These are phyloP conservation scores for Cichorium intybus DNA, from an alignment of 140 eudicot genomes.

Conservation along the genomic window DNA sequence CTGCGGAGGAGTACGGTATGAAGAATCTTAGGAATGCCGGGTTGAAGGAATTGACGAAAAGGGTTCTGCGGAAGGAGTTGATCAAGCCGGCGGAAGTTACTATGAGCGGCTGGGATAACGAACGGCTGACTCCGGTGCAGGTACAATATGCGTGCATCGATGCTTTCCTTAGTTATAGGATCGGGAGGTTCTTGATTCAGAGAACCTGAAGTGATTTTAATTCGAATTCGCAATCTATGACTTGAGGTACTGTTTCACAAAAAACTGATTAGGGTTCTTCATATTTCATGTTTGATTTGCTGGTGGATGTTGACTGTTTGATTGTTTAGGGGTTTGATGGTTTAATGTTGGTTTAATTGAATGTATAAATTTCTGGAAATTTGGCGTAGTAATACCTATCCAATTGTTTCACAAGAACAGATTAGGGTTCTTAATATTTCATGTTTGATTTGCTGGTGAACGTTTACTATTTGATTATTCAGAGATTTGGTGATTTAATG, in stretches of 20 bases:
- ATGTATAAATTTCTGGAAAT: too few species aligned
- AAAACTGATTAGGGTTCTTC: neutral
- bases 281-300: neutral
- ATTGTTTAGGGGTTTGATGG: neutral
- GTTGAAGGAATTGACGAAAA: neutral
- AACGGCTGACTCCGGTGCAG: neutral
- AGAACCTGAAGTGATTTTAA: neutral
- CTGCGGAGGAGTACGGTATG: neutral
- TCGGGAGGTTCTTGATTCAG: neutral
- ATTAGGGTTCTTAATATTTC: neutral
- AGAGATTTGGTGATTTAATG: neutral
- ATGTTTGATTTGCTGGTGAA: slow-evolving; percentile 7
- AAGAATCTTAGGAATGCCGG: neutral
- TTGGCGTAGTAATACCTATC: too few species aligned
- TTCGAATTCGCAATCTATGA: neutral
- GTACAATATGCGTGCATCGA: neutral
- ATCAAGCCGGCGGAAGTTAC: neutral
- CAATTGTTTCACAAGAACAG: neutral
- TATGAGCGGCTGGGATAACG: neutral
- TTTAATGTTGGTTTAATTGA: too few species aligned
- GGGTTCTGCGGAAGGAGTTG: neutral
- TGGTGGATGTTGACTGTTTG: neutral
- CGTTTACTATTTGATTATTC: neutral
- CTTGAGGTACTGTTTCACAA: neutral
- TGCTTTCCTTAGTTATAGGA: neutral